These are phyloP conservation scores for Calonectria multiphialidica DNA, from an alignment of 2,329 filamentous ascomycete species.

Conservation along the genomic window DNA sequence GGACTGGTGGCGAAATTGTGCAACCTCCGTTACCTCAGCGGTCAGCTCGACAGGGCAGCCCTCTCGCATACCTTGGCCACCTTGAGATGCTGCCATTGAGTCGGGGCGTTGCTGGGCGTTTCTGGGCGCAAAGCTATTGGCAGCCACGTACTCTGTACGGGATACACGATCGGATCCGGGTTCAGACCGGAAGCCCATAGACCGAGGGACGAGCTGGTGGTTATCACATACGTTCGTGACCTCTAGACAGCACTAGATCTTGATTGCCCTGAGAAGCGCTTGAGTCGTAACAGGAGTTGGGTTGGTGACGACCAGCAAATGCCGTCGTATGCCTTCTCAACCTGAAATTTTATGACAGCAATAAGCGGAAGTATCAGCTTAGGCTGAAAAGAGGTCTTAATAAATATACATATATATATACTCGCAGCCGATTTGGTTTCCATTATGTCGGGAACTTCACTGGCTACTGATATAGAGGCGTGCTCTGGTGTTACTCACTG, in stretches of 20 bases:
- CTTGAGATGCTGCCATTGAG: background rate
- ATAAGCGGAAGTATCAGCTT: background rate
- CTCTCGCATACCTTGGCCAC: background rate
- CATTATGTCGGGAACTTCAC: background rate
- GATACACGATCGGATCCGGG: background rate
- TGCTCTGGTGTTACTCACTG: background rate
- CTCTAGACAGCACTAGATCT: constrained; percentile 22
- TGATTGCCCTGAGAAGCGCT: constrained; percentile 20
- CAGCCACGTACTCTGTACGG: too few relatives aligned
- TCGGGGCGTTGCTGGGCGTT: background rate
- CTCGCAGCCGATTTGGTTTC: background rate
- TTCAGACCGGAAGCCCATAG: background rate
- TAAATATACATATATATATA: background rate
- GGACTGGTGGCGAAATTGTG: background rate
- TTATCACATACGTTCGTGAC: constrained; percentile 16
- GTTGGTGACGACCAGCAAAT: constrained; percentile 27
- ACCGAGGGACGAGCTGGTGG: background rate
- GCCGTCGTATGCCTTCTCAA: constrained; percentile 6
- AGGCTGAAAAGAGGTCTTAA: background rate
- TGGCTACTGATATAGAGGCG: too few relatives aligned
- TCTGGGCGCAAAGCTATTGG: too few relatives aligned
- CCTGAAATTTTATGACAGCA: background rate
- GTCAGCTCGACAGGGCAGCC: background rate
- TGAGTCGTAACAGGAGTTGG: constrained; percentile 17
- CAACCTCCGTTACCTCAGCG: background rate